Evolutionary conservation across 148 eudicot species (phyloP), one percentile per base, ranked within the genome.

Genomic region (Pharnaceum exiguum): DNA sequence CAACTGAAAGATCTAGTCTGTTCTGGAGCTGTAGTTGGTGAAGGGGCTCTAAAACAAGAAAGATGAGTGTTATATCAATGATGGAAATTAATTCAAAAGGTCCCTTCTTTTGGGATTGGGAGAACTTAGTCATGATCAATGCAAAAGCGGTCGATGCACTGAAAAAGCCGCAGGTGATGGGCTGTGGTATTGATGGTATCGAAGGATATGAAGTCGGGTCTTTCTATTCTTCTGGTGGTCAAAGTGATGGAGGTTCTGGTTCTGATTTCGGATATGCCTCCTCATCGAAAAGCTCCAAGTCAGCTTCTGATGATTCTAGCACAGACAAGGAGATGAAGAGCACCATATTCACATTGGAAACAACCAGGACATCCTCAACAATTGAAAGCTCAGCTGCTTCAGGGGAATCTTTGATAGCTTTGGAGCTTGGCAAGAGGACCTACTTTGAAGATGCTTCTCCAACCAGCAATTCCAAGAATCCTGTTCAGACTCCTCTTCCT

Each of bases 351-450:
- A 63, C 73, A 43, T 45, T 69, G 59, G 81, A 71, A 60, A 60
- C 66, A 21, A 50, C 69, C 39, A 75, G 59, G 68, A 63, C 71
- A 26, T 77, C 82, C 54, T 60, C 80, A 1, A 71, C 78, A 11
- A 28, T 71, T 38, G 88, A 84, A 28, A 71, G 73, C 61, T 82
- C 91, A 4, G 73, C 68, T 43, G 89, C 79, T 30, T 87, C 97
- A 51, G 86, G 80, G 36, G 98, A 93, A 68, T 81, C 90, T n/a
- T 43, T 79, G 76, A 85, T 84, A 22, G 82, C 90, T 36, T 60
- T 93, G 37, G 85, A 93, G 71, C 95, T 93, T 23, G 94, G 98
- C 36, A 89, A 82, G 67, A 54, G 96, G 39, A 83, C 86, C 2
- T 88, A 82, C 57, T 88, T 85, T 42, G 91, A 83, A 62, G 94